Conservation (phyloP, 139 green algal species). For the Chlorella sp. region DNA sequence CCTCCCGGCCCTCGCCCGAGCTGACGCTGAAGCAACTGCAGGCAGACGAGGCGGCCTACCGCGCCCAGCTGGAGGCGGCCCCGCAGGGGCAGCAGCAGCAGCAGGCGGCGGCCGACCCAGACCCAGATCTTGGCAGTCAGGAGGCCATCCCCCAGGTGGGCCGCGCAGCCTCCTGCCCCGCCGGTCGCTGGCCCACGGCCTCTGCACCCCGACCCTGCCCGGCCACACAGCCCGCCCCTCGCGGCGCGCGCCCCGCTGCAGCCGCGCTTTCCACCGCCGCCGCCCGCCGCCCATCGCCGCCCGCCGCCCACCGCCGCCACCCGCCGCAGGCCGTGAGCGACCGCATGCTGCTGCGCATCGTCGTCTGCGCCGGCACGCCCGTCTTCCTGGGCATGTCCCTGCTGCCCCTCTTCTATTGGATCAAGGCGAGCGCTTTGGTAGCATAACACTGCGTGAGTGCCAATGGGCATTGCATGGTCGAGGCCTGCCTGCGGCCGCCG, state of each 20-base stretch:
- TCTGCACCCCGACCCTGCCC: background rate
- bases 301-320: too few species aligned
- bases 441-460: too few species aligned
- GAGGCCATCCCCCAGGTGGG: too few species aligned
- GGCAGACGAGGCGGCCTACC: conserved; percentile 24
- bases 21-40: conserved; percentile 39
- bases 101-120: background rate
- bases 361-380: conserved; percentile 63
- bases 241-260: too few species aligned
- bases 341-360: conserved; percentile 74
- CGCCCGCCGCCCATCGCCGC: too few species aligned
- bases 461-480: too few species aligned
- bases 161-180: background rate
- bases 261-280: too few species aligned
- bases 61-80: background rate
- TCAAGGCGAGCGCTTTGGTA: conserved; percentile 47
- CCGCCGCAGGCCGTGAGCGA: conserved; percentile 46
- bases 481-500: too few species aligned
- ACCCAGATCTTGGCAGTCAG: background rate
- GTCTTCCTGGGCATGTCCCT: conserved; percentile 57
- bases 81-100: conserved; percentile 9
- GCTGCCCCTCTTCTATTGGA: conserved; percentile 74
- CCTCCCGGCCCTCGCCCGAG: conserved; percentile 31
- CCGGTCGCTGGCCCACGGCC: too few species aligned
- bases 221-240: too few species aligned